phyloP scores from a whole-genome alignment of 2,329 filamentous ascomycete genomes.

The Alternaria dauci region DNA sequence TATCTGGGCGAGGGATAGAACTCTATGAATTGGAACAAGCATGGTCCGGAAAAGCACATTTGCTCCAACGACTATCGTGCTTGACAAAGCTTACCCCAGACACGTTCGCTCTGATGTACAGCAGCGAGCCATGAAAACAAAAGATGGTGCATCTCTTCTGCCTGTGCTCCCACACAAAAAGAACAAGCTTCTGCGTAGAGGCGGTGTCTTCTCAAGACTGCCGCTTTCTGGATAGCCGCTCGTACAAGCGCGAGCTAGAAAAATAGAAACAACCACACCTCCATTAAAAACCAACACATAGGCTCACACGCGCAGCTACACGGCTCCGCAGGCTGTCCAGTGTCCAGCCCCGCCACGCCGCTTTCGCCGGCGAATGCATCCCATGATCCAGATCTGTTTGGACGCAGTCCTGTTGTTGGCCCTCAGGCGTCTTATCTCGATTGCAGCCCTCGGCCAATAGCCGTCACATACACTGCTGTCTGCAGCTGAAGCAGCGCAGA shows the following conservation, averaged over 20 bases:
- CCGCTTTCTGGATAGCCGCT: conserved; percentile 3
- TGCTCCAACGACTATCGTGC: background rate
- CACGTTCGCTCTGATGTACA: background rate
- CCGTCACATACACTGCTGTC: background rate
- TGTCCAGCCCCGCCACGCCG: conserved; percentile 3
- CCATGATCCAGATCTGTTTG: conserved; percentile 13
- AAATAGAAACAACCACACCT: conserved; percentile 11
- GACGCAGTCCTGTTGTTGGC: conserved; percentile 19
- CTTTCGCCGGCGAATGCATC: conserved; percentile 6
- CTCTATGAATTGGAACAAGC: conserved; percentile 1
- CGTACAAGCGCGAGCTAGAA: conserved; percentile 3
- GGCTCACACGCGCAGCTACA: conserved; percentile 1
- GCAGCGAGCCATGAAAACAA: background rate
- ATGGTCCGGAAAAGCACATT: background rate
- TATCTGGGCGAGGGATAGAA: background rate
- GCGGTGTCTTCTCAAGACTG: background rate
- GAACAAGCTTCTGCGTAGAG: background rate
- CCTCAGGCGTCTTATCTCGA: conserved; percentile 27
- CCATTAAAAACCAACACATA: conserved; percentile 17
- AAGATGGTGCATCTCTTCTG: background rate
- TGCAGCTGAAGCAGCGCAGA: conserved; percentile 15
- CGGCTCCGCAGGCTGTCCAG: background rate
- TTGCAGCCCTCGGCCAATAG: conserved; percentile 18
- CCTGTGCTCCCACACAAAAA: background rate
- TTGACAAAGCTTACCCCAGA: background rate